Conservation (phyloP, 495 filamentous ascomycete genomes). For the Astrocystis sublimbata region DNA sequence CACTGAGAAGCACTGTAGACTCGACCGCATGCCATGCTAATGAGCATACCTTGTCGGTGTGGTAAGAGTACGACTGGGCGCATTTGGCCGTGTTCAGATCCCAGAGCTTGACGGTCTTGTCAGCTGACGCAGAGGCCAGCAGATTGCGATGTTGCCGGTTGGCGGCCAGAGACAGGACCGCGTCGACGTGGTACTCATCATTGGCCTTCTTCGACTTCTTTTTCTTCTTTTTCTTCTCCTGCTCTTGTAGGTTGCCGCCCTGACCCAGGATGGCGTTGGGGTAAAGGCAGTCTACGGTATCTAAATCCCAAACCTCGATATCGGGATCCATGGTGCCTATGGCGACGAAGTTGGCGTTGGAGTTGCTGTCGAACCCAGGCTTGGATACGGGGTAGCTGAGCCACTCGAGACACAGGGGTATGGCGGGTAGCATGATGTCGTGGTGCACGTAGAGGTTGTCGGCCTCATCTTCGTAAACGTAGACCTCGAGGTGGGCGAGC, state of each 20-base stretch:
- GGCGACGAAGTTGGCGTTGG: slow-evolving; percentile 82
- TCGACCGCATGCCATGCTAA: slow-evolving; percentile 88
- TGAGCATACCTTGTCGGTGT: slow-evolving; percentile 94
- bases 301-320: slow-evolving; percentile 98
- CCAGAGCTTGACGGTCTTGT: slow-evolving; percentile 97
- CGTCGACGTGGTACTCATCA: slow-evolving; percentile 90
- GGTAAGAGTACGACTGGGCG: slow-evolving; percentile 90
- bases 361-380: slow-evolving; percentile 53
- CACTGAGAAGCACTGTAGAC: slow-evolving; percentile 83
- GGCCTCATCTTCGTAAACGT: slow-evolving; percentile 91
- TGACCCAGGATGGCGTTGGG: slow-evolving; percentile 96
- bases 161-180: slow-evolving; percentile 83
- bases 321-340: slow-evolving; percentile 97
- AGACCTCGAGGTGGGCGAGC: slow-evolving; percentile 92
- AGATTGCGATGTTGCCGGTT: slow-evolving; percentile 93
- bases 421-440: slow-evolving; percentile 98
- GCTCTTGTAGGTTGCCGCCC: slow-evolving; percentile 52
- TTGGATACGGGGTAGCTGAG: slow-evolving; percentile 83
- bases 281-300: slow-evolving; percentile 94
- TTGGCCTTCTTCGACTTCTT: slow-evolving; percentile 86
- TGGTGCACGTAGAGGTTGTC: slow-evolving; percentile 99
- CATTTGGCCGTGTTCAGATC: slow-evolving; percentile 88
- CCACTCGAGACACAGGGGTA: slow-evolving; percentile 95
- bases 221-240: slow-evolving; percentile 68
- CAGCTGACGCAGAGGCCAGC: slow-evolving; percentile 92